phyloP scores from a whole-genome alignment of 2,329 filamentous ascomycete genomes.

The Sclerotinia nivalis region DNA sequence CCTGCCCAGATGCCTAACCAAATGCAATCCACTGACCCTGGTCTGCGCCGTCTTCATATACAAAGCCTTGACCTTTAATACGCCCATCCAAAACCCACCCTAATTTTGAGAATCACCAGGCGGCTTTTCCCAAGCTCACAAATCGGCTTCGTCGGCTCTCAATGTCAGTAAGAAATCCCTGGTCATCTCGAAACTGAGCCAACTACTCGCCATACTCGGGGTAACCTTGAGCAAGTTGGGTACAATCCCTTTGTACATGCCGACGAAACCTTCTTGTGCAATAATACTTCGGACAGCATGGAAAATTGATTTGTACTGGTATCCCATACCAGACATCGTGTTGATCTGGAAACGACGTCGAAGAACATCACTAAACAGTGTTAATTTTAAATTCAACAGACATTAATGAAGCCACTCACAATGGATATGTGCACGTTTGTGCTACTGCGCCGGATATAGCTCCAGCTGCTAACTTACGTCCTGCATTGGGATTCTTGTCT shows the following conservation, averaged over 20 bases:
- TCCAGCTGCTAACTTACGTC: constrained; percentile 83
- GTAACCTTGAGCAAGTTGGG: constrained; percentile 96
- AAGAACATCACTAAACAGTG: constrained; percentile 71
- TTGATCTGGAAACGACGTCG: constrained; percentile 97
- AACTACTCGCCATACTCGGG: constrained; percentile 97
- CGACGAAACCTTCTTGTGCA: constrained; percentile 76
- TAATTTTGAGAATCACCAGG: constrained; percentile 13
- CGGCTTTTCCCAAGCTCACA: constrained; percentile 27
- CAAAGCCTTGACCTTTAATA: constrained; percentile 35
- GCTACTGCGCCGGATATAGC: constrained; percentile 95
- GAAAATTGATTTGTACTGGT: constrained; percentile 84
- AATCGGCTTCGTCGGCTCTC: constrained; percentile 44
- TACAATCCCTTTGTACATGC: constrained; percentile 93
- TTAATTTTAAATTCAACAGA: constrained; percentile 31
- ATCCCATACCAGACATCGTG: constrained; percentile 98
- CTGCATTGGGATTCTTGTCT: constrained; percentile 75
- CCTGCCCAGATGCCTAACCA: constrained; percentile 36
- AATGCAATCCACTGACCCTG: constrained; percentile 32
- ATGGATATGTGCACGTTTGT: constrained; percentile 97
- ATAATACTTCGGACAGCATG: constrained; percentile 84
- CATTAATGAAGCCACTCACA: constrained; percentile 59
- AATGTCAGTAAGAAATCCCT: constrained; percentile 78
- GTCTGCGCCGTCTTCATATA: constrained; percentile 33
- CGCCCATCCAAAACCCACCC: constrained; percentile 17
- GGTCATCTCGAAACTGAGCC: constrained; percentile 94